Conservation (phyloP, 2,329 filamentous ascomycete species). For the Aphanoascus verrucosus region DNA sequence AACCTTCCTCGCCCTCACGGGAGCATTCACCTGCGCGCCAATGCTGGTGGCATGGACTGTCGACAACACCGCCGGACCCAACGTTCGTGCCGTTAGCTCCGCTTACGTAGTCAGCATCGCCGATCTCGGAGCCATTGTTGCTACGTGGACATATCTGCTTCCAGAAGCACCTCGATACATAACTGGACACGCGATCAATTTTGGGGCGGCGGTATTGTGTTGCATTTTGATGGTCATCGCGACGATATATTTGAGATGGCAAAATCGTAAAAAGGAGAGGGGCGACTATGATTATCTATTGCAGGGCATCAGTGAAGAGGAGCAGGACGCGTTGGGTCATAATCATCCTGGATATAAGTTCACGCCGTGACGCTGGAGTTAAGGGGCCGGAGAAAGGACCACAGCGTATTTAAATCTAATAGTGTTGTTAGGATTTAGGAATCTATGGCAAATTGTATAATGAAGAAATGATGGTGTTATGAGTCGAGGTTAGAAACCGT, state of each 20-base stretch:
- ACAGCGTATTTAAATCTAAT: too few relatives aligned
- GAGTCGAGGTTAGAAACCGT: too few relatives aligned
- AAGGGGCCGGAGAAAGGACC: not conserved
- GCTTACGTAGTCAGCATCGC: constrained; percentile 49
- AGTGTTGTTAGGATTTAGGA: too few relatives aligned
- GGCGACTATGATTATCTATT: constrained; percentile 7
- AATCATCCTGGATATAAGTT: constrained; percentile 7
- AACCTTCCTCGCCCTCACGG: constrained; percentile 31
- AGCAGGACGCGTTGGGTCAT: constrained; percentile 5
- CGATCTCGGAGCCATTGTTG: constrained; percentile 27
- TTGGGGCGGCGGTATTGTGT: constrained; percentile 20
- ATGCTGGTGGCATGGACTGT: constrained; percentile 41
- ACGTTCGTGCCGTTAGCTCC: constrained; percentile 44
- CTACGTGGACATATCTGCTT: constrained; percentile 11
- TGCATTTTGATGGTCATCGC: constrained; percentile 16
- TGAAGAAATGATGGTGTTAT: too few relatives aligned
- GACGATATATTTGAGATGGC: constrained; percentile 5
- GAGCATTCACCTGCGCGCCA: constrained; percentile 28
- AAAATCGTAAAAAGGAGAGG: constrained; percentile 4
- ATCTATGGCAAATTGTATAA: too few relatives aligned
- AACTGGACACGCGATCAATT: constrained; percentile 22
- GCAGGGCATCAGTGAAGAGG: constrained; percentile 4
- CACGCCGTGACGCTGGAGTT: not conserved
- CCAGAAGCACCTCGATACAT: constrained; percentile 8
- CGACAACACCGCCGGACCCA: constrained; percentile 44